phyloP scores from a whole-genome alignment of 2,329 filamentous ascomycete species.

The Diaporthe aspalathi region DNA sequence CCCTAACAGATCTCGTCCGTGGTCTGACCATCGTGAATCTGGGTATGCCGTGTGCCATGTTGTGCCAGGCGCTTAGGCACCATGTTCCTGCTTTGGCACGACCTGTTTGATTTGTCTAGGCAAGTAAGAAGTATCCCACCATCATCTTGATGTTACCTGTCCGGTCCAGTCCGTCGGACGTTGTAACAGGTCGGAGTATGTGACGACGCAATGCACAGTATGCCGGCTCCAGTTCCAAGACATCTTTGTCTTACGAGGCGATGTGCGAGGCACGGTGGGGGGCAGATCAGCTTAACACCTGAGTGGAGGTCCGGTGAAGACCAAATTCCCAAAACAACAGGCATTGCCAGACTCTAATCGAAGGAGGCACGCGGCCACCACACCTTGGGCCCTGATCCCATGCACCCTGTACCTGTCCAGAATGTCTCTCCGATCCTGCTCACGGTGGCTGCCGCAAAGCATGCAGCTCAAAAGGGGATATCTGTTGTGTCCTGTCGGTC shows the following conservation, averaged over 20 bases:
- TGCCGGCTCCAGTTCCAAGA: slow-evolving; percentile 22
- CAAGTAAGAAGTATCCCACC: neutral
- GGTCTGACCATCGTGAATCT: slow-evolving; percentile 18
- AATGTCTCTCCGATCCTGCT: neutral
- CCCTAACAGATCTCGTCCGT: slow-evolving; percentile 7
- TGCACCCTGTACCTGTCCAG: neutral
- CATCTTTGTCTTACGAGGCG: slow-evolving; percentile 17
- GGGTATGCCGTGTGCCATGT: slow-evolving; percentile 17
- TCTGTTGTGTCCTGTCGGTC: neutral
- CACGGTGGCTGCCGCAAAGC: neutral
- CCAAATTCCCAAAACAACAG: neutral
- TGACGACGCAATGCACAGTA: neutral
- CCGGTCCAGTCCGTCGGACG: neutral
- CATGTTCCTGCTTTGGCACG: slow-evolving; percentile 30
- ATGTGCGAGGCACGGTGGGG: neutral
- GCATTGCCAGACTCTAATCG: neutral
- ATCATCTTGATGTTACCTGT: neutral
- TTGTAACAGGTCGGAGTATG: slow-evolving; percentile 6
- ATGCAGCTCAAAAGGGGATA: neutral
- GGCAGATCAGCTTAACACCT: neutral
- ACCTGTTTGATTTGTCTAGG: neutral
- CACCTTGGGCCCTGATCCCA: neutral
- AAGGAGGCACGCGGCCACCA: neutral
- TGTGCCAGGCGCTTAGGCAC: slow-evolving; percentile 8
- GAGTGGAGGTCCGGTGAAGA: slow-evolving; percentile 5